Evolutionary conservation across 768 basidiomycete genomes (phyloP).

Genomic region (Lentinula sp.): DNA sequence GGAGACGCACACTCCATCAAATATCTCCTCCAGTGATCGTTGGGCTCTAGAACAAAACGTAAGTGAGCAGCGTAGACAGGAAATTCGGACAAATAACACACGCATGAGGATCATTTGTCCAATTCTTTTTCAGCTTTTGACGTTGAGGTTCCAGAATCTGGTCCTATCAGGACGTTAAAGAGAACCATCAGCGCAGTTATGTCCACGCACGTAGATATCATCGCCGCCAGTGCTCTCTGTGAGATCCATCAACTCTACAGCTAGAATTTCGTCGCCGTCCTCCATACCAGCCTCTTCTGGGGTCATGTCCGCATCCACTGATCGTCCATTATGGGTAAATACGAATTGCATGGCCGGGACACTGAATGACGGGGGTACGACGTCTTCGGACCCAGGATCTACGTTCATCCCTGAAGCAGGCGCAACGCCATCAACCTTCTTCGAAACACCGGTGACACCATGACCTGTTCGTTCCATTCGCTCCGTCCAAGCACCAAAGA

Average conservation of each 20-base stretch:
- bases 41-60: slow-evolving; percentile 45
- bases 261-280: slow-evolving; percentile 83
- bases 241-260: slow-evolving; percentile 87
- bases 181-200: not conserved
- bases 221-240: slow-evolving; percentile 59
- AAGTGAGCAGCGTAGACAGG: not conserved
- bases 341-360: slow-evolving; percentile 66
- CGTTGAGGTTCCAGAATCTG: slow-evolving; percentile 58
- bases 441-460: slow-evolving; percentile 36
- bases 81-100: slow-evolving; percentile 27
- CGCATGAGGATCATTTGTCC: slow-evolving; percentile 74
- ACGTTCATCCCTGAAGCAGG: slow-evolving; percentile 11
- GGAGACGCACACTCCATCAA: slow-evolving; percentile 71
- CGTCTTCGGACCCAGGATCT: slow-evolving; percentile 4
- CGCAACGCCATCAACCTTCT: slow-evolving; percentile 15
- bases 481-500: slow-evolving; percentile 86
- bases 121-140: slow-evolving; percentile 74
- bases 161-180: slow-evolving; percentile 35
- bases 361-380: not conserved
- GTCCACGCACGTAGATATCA: slow-evolving; percentile 49
- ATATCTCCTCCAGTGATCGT: slow-evolving; percentile 74
- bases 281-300: slow-evolving; percentile 86
- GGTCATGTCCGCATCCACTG: slow-evolving; percentile 75
- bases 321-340: slow-evolving; percentile 78
- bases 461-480: slow-evolving; percentile 64